Conservation (phyloP, 2,329 filamentous ascomycete species). For the Didymella pinodella region DNA sequence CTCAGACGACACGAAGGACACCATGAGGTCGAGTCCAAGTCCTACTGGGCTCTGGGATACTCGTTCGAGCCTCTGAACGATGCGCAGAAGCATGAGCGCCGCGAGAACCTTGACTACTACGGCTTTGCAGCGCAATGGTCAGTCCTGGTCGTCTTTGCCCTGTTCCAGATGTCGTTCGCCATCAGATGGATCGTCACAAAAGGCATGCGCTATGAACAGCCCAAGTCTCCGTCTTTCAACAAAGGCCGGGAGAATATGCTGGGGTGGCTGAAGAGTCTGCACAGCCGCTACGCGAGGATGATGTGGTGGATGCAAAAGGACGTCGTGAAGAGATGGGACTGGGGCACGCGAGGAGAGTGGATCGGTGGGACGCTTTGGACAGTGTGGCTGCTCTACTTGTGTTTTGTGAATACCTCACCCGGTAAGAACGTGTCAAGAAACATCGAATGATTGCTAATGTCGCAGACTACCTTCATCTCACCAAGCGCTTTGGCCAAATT, state of each 20-base stretch:
- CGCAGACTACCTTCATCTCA: slow-evolving; percentile 69
- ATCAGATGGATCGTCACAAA: slow-evolving; percentile 42
- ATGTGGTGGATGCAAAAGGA: slow-evolving; percentile 58
- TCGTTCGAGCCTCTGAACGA: slow-evolving; percentile 61
- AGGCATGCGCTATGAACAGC: slow-evolving; percentile 44
- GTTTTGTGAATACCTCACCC: slow-evolving; percentile 58
- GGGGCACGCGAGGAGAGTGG: slow-evolving; percentile 62
- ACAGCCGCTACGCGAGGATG: slow-evolving; percentile 37
- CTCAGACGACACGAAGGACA: slow-evolving; percentile 36
- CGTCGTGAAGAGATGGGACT: slow-evolving; percentile 54
- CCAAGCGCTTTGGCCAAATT: slow-evolving; percentile 68
- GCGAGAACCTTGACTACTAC: slow-evolving; percentile 63
- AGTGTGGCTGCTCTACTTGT: slow-evolving; percentile 61
- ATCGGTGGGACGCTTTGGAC: slow-evolving; percentile 59
- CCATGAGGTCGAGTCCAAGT: slow-evolving; percentile 34
- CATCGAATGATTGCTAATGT: background rate
- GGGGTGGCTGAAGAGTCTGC: slow-evolving; percentile 36
- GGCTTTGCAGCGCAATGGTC: slow-evolving; percentile 65
- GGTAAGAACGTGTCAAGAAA: background rate
- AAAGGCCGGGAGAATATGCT: slow-evolving; percentile 36
- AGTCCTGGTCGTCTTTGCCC: slow-evolving; percentile 55
- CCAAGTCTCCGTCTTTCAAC: slow-evolving; percentile 54
- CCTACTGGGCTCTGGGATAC: slow-evolving; percentile 55
- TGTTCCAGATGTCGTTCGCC: slow-evolving; percentile 54
- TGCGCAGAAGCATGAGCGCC: slow-evolving; percentile 59